phyloP scores from a whole-genome alignment of 495 filamentous ascomycete genomes.

The Corynascus novoguineensis region DNA sequence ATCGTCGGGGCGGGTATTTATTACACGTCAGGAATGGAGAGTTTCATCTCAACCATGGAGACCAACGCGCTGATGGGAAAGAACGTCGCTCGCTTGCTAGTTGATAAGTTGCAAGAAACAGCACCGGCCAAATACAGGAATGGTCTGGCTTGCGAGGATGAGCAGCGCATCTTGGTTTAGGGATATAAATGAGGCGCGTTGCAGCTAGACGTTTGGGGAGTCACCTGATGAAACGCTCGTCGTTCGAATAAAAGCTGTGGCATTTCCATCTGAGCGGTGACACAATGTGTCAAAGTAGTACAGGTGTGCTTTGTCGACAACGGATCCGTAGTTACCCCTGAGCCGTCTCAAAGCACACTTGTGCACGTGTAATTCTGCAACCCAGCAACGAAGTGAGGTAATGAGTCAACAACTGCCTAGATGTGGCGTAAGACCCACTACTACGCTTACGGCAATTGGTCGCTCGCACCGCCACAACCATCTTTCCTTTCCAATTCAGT shows the following conservation, averaged over 20 bases:
- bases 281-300: too few species aligned
- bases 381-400: neutral
- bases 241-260: too few species aligned
- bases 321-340: too few species aligned
- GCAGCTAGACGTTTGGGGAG: too few species aligned
- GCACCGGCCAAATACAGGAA: neutral
- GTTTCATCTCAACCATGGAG: conserved; percentile 97
- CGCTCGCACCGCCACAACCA: conserved; percentile 21
- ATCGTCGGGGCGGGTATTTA: conserved; percentile 63
- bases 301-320: too few species aligned
- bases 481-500: conserved; percentile 19
- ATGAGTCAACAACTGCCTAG: conserved; percentile 2
- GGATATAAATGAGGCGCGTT: neutral
- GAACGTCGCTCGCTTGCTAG: conserved; percentile 80
- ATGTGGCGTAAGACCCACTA: conserved; percentile 1
- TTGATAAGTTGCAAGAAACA: conserved; percentile 45
- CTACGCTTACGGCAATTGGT: conserved; percentile 13
- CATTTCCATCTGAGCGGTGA: too few species aligned
- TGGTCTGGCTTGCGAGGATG: neutral
- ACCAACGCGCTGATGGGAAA: conserved; percentile 92
- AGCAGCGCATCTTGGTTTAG: neutral
- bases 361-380: too few species aligned
- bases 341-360: too few species aligned
- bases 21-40: conserved; percentile 92
- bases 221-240: too few species aligned